Conservation (phyloP, 192 early-diverging fungal genomes). For the Physocladia obscura region DNA sequence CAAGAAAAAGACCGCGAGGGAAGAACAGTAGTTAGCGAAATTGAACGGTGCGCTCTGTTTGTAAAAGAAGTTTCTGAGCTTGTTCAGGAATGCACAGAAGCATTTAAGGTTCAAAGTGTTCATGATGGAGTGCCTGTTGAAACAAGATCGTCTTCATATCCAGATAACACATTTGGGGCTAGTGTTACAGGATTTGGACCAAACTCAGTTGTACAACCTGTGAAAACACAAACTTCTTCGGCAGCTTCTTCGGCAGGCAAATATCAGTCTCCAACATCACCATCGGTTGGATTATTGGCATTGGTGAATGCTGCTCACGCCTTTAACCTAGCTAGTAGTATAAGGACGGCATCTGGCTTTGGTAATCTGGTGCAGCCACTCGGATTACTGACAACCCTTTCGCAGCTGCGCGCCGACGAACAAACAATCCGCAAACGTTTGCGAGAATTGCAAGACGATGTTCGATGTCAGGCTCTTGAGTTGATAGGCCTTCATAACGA, state of each 20-base stretch:
- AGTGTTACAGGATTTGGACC: neutral
- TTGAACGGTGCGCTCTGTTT: slow-evolving; percentile 25
- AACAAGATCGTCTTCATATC: neutral
- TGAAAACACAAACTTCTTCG: neutral
- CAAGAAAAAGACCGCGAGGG: slow-evolving; percentile 21
- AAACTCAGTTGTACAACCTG: neutral
- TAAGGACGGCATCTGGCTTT: neutral
- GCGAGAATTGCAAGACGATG: slow-evolving; percentile 48
- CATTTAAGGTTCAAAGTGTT: slow-evolving; percentile 7
- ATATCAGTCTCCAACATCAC: slow-evolving; percentile 14
- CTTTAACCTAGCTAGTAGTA: slow-evolving; percentile 1
- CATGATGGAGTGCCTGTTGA: neutral
- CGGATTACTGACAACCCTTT: neutral
- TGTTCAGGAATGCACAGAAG: slow-evolving; percentile 28
- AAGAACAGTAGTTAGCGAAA: slow-evolving; percentile 12
- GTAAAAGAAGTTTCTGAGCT: slow-evolving; percentile 29
- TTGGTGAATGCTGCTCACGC: slow-evolving; percentile 14
- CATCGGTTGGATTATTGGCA: slow-evolving; percentile 20
- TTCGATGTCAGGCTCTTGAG: slow-evolving; percentile 38
- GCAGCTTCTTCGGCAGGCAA: slow-evolving; percentile 13
- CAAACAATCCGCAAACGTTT: slow-evolving; percentile 35
- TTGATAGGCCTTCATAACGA: slow-evolving; percentile 22
- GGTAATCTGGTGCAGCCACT: neutral
- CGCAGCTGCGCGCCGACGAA: slow-evolving; percentile 19
- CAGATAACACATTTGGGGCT: neutral